These are phyloP conservation scores for Ceratocystis huliohia DNA, from an alignment of 2,329 filamentous ascomycete species.

Conservation along the genomic window DNA sequence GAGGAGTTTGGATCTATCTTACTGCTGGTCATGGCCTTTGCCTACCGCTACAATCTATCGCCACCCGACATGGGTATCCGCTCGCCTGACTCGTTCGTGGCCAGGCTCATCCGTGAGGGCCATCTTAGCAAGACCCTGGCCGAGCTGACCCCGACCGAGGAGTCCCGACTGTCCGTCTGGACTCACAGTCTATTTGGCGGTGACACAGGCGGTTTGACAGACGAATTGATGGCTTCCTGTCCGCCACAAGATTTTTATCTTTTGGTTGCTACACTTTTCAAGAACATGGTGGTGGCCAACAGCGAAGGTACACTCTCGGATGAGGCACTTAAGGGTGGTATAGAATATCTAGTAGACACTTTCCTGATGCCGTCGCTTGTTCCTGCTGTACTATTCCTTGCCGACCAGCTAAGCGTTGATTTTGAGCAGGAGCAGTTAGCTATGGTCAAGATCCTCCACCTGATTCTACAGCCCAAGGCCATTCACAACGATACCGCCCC, in stretches of 20 bases:
- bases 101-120: constrained; percentile 49
- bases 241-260: constrained; percentile 73
- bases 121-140: constrained; percentile 44
- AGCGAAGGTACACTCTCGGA: constrained; percentile 52
- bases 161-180: constrained; percentile 58
- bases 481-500: constrained; percentile 58
- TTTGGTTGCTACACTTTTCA: constrained; percentile 62
- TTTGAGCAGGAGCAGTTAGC: constrained; percentile 51
- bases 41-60: constrained; percentile 60
- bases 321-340: constrained; percentile 57
- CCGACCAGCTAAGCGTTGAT: constrained; percentile 55
- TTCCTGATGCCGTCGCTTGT: constrained; percentile 70
- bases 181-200: constrained; percentile 64
- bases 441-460: constrained; percentile 57
- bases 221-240: constrained; percentile 71
- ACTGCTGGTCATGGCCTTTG: constrained; percentile 58
- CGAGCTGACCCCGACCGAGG: constrained; percentile 52
- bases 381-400: constrained; percentile 58
- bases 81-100: constrained; percentile 52
- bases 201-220: constrained; percentile 59
- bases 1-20: constrained; percentile 73
- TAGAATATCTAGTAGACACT: constrained; percentile 68
- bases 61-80: constrained; percentile 50
- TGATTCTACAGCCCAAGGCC: constrained; percentile 56
- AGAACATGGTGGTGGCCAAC: constrained; percentile 60